Evolutionary conservation across 495 filamentous ascomycete genomes (phyloP), one percentile per base, ranked within the genome.

Genomic region (Hypoxylon trugodes): DNA sequence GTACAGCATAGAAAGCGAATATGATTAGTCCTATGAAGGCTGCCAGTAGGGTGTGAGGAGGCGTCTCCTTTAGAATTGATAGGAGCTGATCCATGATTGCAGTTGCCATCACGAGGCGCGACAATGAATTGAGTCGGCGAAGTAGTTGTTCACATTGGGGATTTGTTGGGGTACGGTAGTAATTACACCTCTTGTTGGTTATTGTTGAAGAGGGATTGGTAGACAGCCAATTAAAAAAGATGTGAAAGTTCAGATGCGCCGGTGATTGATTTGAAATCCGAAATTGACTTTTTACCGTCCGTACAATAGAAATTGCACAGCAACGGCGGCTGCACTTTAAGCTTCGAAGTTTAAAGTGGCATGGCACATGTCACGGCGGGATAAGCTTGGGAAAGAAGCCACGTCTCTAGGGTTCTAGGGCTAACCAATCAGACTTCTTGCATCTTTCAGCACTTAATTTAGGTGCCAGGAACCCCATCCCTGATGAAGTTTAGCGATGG

Each of bases 41-140:
- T 2, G 69, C 52, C 6, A 79, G 48, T 13, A 77, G 41, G 0
- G 71, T 61, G 49, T 70, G 60, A 24, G 69, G 53, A n/a, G 77
- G 70, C 24, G 66, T 69, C 12, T 73, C 68, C 35, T 35, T 61
- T 21, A 74, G 42, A 10, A 57, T 62, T 12, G 49, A 55, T 37
- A 55, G 59, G 19, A 76, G 56, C 22, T 69, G 53, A 5, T 61
- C 64, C 64, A 67, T 61, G 19, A 40, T 37, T 61, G 49, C 38
- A 33, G 47, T 47, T 51, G 49, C 49, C n/a, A n/a, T n/a, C n/a
- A n/a, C n/a, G n/a, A 37, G 10, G 19, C 12, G 41, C 54, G 61
- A 42, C 33, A 10, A 18, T 33, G 41, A 43, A 26, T 30, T 26
- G 9, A 40, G 9, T 2, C 3, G 18, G 13, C 16, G 18, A 21